Conservation (phyloP, 2,329 filamentous ascomycete species). For the Laburnicola sp. region DNA sequence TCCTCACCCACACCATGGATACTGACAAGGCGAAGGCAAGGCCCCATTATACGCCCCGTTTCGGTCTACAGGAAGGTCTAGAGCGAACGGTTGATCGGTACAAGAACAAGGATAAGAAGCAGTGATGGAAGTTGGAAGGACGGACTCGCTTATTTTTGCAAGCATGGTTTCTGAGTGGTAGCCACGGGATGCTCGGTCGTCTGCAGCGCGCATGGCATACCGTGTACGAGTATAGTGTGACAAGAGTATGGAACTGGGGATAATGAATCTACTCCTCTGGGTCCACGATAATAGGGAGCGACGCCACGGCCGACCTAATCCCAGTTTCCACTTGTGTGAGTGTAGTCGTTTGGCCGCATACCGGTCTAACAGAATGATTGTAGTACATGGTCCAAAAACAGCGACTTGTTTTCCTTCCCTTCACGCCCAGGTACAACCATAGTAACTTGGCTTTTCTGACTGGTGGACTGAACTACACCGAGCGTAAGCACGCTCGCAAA, state of each 20-base stretch:
- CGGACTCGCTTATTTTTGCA: background rate
- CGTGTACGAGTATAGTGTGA: background rate
- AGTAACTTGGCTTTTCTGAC: background rate
- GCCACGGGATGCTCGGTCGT: background rate
- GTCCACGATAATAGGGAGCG: too few relatives aligned
- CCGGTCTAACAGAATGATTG: background rate
- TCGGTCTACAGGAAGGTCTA: slow-evolving; percentile 12
- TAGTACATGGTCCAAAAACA: background rate
- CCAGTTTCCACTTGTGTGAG: too few relatives aligned
- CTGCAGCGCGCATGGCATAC: background rate
- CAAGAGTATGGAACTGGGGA: too few relatives aligned
- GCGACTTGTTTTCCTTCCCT: background rate
- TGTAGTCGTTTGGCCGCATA: too few relatives aligned
- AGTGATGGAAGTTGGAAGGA: background rate
- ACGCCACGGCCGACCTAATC: too few relatives aligned
- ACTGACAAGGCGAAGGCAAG: slow-evolving; percentile 12
- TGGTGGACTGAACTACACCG: background rate
- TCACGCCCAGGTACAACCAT: background rate
- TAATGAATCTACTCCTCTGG: too few relatives aligned
- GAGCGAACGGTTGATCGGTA: slow-evolving; percentile 13
- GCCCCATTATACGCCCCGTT: slow-evolving; percentile 9
- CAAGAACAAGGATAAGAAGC: background rate
- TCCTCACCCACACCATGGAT: slow-evolving; percentile 11
- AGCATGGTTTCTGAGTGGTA: background rate
- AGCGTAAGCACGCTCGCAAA: background rate